Evolutionary conservation across 768 basidiomycete species (phyloP).

Genomic region (Suillus spraguei): DNA sequence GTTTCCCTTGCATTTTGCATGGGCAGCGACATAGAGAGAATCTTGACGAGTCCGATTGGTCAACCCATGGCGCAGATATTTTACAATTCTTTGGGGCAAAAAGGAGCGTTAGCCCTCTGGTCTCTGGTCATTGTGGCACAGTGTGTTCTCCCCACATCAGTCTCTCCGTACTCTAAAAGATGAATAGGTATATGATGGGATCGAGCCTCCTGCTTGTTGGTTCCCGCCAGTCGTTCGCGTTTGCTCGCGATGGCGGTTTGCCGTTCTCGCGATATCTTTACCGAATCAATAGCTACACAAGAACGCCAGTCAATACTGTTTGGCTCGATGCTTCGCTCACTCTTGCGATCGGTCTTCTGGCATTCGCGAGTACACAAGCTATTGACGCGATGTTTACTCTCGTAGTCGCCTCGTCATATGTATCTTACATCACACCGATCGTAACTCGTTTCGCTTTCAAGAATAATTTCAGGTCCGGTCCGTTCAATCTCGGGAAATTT

Average conservation of each 20-base stretch:
- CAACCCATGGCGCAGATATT: conserved; percentile 49
- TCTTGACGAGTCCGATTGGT: conserved; percentile 43
- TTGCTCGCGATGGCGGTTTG: conserved; percentile 67
- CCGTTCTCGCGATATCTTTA: conserved; percentile 66
- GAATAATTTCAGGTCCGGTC: conserved; percentile 56
- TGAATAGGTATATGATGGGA: conserved; percentile 56
- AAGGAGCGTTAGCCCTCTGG: conserved; percentile 44
- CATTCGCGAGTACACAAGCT: conserved; percentile 60
- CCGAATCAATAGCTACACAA: conserved; percentile 52
- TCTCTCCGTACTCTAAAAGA: not conserved
- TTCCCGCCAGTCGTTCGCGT: conserved; percentile 70
- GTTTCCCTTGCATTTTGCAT: conserved; percentile 67
- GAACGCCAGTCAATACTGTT: conserved; percentile 60
- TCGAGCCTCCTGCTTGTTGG: conserved; percentile 49
- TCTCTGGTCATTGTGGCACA: conserved; percentile 37
- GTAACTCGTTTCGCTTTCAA: conserved; percentile 48
- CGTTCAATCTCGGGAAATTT: conserved; percentile 49
- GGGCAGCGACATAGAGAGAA: conserved; percentile 45
- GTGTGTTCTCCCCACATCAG: conserved; percentile 15
- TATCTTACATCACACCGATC: conserved; percentile 60
- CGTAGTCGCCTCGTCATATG: conserved; percentile 45
- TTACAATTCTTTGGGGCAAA: conserved; percentile 47
- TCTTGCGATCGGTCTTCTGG: conserved; percentile 55
- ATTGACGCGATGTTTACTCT: conserved; percentile 62
- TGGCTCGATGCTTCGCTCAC: conserved; percentile 51